A percentile compares a stretch with the other conserved stretches of the same genome.
Evolutionary conservation across 2,329 filamentous ascomycete species (phyloP).

Genomic region (Fulvia fulva): DNA sequence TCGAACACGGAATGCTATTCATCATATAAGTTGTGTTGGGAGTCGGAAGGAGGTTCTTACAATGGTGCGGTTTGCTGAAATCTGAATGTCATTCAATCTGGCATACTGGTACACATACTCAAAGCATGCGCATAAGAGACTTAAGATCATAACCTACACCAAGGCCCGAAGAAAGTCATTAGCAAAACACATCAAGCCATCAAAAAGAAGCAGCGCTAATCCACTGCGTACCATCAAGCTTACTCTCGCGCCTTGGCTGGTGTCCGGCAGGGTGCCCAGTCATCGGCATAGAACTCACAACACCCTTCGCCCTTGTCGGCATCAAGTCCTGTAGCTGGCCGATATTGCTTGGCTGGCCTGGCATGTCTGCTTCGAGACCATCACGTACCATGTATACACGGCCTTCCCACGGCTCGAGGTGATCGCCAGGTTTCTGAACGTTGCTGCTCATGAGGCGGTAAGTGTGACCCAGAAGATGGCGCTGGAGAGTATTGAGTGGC

Average conservation of each 20-base stretch:
- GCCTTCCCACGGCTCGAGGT: conserved; percentile 36
- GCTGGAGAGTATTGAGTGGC: conserved; percentile 22
- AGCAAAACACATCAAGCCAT: background rate
- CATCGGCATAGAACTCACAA: background rate
- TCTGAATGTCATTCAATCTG: no score
- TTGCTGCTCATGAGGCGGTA: conserved; percentile 45
- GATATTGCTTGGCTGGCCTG: conserved; percentile 1
- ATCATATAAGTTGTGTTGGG: background rate
- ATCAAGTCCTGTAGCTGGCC: conserved; percentile 13
- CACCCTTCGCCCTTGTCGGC: background rate
- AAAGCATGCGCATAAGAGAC: no score
- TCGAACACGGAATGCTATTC: background rate
- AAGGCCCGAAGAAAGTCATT: no score
- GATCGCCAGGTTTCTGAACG: conserved; percentile 20
- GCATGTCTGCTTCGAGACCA: conserved; percentile 1
- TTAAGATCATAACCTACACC: no score
- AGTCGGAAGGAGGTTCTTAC: no score
- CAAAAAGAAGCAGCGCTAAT: background rate
- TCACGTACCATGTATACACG: conserved; percentile 34
- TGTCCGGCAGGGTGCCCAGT: background rate
- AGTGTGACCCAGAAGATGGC: conserved; percentile 19
- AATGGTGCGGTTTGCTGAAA: no score
- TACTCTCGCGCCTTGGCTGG: background rate
- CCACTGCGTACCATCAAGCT: background rate
- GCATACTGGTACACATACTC: no score